These are phyloP conservation scores for Moricandia arvensis DNA, from an alignment of 345 rosid genomes.

Conservation along the genomic window DNA sequence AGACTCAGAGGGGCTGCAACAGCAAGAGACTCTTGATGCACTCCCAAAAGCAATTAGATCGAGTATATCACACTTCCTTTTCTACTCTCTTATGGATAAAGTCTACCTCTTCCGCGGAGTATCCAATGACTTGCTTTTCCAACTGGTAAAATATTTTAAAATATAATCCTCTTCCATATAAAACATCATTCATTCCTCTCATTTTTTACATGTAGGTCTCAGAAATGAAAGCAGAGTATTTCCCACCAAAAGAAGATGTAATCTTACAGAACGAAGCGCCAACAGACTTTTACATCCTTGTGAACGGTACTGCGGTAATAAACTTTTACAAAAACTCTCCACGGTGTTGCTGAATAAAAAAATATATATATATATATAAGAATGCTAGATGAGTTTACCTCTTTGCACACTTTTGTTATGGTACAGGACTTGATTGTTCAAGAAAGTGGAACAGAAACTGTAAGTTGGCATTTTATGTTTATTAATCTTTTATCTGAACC, in stretches of 20 bases:
- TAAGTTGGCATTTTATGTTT: conserved; percentile 25
- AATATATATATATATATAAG: background rate
- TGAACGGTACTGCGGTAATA: conserved; percentile 68
- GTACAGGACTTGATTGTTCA: conserved; percentile 55
- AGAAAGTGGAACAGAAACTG: conserved; percentile 45
- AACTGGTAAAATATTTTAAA: conserved; percentile 47
- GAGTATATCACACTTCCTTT: conserved; percentile 67
- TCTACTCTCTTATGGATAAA: conserved; percentile 61
- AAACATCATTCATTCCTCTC: background rate
- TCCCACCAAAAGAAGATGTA: conserved; percentile 87
- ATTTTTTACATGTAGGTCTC: conserved; percentile 47
- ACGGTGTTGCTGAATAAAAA: background rate
- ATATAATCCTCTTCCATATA: no score
- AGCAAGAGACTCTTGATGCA: conserved; percentile 68
- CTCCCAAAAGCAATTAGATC: conserved; percentile 82
- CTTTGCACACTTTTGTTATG: background rate
- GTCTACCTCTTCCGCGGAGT: conserved; percentile 69
- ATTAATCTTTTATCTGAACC: background rate
- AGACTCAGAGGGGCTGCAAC: conserved; percentile 78
- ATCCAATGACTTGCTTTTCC: conserved; percentile 72
- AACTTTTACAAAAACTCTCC: background rate
- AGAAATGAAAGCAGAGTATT: conserved; percentile 83
- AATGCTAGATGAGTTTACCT: background rate
- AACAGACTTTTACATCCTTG: conserved; percentile 75
- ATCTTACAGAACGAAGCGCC: conserved; percentile 84